phyloP scores from a whole-genome alignment of 1,284 basidiomycete genomes.

The Meira nashicola region DNA sequence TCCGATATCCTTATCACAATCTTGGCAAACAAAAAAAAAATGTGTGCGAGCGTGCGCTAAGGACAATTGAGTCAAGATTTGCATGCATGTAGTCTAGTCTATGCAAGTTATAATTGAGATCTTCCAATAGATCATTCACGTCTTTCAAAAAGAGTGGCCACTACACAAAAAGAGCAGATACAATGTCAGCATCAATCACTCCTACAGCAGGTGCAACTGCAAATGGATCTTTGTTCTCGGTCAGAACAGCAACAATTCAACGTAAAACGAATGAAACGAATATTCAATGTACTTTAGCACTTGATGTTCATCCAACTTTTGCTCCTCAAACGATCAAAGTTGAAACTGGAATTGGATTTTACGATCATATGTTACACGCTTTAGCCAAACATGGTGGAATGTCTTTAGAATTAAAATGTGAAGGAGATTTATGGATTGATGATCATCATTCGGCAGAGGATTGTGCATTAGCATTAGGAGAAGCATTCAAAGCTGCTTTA shows the following conservation, averaged over 20 bases:
- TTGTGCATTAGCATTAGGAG: constrained; percentile 83
- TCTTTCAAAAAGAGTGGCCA: neutral
- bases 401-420: constrained; percentile 79
- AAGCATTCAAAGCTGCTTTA: constrained; percentile 90
- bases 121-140: too few species aligned
- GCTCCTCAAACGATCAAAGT: constrained; percentile 74
- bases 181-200: neutral
- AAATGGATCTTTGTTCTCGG: too few species aligned
- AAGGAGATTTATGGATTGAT: constrained; percentile 95
- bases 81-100: too few species aligned
- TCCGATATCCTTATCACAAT: too few species aligned
- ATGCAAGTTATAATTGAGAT: too few species aligned
- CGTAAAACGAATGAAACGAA: constrained; percentile 89
- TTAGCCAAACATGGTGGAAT: constrained; percentile 53
- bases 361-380: constrained; percentile 68
- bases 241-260: constrained; percentile 66
- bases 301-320: constrained; percentile 71
- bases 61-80: too few species aligned
- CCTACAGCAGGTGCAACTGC: neutral
- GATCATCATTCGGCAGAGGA: constrained; percentile 98
- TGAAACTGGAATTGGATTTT: constrained; percentile 91
- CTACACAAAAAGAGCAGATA: neutral
- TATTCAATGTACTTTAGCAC: constrained; percentile 73
- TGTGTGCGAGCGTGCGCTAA: too few species aligned
- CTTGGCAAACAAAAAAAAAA: too few species aligned